Evolutionary conservation across 495 filamentous ascomycete genomes (phyloP).

Genomic region (Talaromyces ruber): DNA sequence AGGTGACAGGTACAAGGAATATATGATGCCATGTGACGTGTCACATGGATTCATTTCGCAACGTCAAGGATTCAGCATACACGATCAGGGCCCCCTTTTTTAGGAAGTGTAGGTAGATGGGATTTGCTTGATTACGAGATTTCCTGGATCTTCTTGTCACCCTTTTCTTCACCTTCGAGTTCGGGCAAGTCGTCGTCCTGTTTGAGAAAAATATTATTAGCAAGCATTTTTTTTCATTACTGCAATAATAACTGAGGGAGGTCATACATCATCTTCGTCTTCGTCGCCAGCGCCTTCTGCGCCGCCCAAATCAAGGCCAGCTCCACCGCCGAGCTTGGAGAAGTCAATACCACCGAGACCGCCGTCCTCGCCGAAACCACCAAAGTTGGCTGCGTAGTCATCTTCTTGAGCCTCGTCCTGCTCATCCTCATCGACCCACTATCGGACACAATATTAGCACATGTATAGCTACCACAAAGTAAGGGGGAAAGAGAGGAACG

Average conservation of each 20-base stretch:
- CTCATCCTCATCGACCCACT: constrained; percentile 99
- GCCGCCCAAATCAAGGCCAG: constrained; percentile 33
- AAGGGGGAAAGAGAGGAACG: constrained; percentile 8
- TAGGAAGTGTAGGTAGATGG: not conserved
- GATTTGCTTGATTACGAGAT: constrained; percentile 29
- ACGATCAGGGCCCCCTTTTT: not conserved
- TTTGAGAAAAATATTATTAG: constrained; percentile 18
- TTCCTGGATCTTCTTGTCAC: constrained; percentile 49
- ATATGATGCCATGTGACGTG: not conserved
- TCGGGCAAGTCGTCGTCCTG: constrained; percentile 54
- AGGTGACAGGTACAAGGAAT: constrained; percentile 1
- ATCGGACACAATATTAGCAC: constrained; percentile 13
- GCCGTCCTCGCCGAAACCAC: constrained; percentile 50
- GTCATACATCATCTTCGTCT: constrained; percentile 46
- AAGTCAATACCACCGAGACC: constrained; percentile 61
- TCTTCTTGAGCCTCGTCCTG: constrained; percentile 83
- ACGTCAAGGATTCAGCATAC: not conserved
- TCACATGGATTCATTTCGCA: not conserved
- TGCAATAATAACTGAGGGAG: not conserved
- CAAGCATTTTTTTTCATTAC: constrained; percentile 10
- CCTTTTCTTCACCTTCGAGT: constrained; percentile 43
- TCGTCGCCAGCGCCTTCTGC: constrained; percentile 42
- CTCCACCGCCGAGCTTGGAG: constrained; percentile 73
- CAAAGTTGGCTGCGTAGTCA: constrained; percentile 62
- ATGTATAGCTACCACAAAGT: not conserved